Conservation (phyloP, 768 basidiomycete species). For the Suillus cothurnatus region DNA sequence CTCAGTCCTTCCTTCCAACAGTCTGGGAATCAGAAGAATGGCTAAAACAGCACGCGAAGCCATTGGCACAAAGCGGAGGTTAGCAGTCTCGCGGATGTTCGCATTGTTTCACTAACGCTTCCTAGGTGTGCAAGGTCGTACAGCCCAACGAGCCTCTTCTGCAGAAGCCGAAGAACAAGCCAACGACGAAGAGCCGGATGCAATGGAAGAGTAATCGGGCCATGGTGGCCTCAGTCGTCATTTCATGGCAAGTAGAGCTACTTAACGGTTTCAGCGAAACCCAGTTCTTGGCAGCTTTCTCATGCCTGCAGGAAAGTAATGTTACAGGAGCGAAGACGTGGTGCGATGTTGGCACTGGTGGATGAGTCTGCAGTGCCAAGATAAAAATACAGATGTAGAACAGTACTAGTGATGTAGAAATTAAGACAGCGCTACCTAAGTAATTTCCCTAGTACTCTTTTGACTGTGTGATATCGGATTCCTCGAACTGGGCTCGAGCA, state of each 20-base stretch:
- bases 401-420: constrained; percentile 4
- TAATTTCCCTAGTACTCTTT: constrained; percentile 42
- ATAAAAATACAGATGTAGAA: constrained; percentile 11
- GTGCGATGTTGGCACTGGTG: background rate
- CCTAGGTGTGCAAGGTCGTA: constrained; percentile 58
- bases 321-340: background rate
- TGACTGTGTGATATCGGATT: constrained; percentile 49
- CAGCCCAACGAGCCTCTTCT: constrained; percentile 30
- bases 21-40: constrained; percentile 98
- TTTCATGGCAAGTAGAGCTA: background rate
- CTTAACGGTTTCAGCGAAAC: background rate
- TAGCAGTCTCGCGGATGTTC: constrained; percentile 14
- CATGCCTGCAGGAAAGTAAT: background rate
- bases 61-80: constrained; percentile 77
- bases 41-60: constrained; percentile 81
- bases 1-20: constrained; percentile 32
- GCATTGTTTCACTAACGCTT: constrained; percentile 9
- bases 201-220: constrained; percentile 66
- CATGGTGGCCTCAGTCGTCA: background rate
- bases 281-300: background rate
- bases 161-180: constrained; percentile 31
- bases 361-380: background rate
- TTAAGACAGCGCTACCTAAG: constrained; percentile 10
- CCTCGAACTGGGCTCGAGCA: constrained; percentile 77
- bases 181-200: constrained; percentile 44